Conservation (phyloP, 2,329 filamentous ascomycete genomes). For the Dactylellina sp. region DNA sequence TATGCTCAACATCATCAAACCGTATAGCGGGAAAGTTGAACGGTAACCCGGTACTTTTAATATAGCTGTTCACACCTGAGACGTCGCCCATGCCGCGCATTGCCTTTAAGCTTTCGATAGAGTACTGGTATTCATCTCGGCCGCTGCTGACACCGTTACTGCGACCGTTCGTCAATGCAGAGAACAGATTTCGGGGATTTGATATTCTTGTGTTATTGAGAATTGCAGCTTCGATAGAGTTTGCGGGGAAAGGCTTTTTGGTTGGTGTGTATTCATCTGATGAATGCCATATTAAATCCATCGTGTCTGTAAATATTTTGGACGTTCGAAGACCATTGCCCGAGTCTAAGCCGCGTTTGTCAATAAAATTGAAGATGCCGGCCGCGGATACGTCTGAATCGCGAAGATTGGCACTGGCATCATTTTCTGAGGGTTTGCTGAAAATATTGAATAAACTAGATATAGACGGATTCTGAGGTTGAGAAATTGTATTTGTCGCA, state of each 20-base stretch:
- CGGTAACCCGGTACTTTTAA: conserved; percentile 22
- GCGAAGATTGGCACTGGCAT: not conserved
- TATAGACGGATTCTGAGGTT: not conserved
- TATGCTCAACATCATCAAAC: conserved; percentile 23
- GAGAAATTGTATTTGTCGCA: not conserved
- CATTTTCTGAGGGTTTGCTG: not conserved
- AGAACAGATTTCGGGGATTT: conserved; percentile 10
- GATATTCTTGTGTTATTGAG: conserved; percentile 18
- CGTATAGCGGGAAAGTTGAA: conserved; percentile 39
- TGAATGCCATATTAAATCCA: conserved; percentile 12
- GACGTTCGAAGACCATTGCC: conserved; percentile 17
- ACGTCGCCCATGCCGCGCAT: conserved; percentile 28
- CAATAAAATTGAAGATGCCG: conserved; percentile 4
- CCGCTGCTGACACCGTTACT: not conserved
- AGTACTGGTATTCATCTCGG: conserved; percentile 37
- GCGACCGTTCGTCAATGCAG: conserved; percentile 21
- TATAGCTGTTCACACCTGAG: conserved; percentile 19
- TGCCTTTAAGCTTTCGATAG: conserved; percentile 26
- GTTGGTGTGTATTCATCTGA: conserved; percentile 5
- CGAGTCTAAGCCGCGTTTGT: not conserved
- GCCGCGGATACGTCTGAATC: not conserved
- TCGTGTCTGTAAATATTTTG: conserved; percentile 23
- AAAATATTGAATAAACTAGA: not conserved
- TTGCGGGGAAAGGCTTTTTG: not conserved
- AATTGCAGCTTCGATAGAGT: not conserved